Base-by-base conservation (phyloP, 768 basidiomycete species). In the Filobasidium floriforme region DNA sequence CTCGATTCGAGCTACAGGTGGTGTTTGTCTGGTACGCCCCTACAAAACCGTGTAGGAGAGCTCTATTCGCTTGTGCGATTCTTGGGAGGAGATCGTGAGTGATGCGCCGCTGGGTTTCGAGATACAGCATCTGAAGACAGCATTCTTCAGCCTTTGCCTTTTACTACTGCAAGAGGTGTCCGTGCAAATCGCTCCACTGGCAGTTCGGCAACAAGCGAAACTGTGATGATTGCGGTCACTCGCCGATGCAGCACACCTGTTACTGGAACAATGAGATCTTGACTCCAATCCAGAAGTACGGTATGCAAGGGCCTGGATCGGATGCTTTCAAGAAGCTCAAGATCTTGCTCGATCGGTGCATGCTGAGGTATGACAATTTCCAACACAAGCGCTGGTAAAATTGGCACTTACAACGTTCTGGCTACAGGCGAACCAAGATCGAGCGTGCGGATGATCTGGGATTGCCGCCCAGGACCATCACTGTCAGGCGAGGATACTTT, bases 31-130 rank as follows among this genome's bases (percentile, higher is more conserved):
- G 93, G 93, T 6, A 97, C 94, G 7, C 94, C 94, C 0, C 81
- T 99, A 10, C 94, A 99, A 78, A 97, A 97, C 74, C 88, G 96
- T 70, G 96, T 99, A n/a, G 96, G 96, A 69, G 96, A 99, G 76
- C 80, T 99, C 60, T 99, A 99, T 80, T 96, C 92, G 77, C 84
- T 96, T 49, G 85, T 97, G 32, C 67, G 79, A 59, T 96, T 97
- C 81, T 79, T 94, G 61, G 91, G 91, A n/a, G 90, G 89, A 32
- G 89, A 92, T 76, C 91, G 67, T 64, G 41, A 60, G 67, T 68
- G 19, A 7, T 43, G 15, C 4, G 29, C 22, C 32, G 14, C 4
- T n/a, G 10, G 18, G 26, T 24, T 57, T 22, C 24, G 5, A 19
- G 22, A 19, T 57, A 14, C 19, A 41, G 9, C 29, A 44, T 3